phyloP scores from a whole-genome alignment of 2,329 filamentous ascomycete genomes.

The Stemphylium vesicarium region DNA sequence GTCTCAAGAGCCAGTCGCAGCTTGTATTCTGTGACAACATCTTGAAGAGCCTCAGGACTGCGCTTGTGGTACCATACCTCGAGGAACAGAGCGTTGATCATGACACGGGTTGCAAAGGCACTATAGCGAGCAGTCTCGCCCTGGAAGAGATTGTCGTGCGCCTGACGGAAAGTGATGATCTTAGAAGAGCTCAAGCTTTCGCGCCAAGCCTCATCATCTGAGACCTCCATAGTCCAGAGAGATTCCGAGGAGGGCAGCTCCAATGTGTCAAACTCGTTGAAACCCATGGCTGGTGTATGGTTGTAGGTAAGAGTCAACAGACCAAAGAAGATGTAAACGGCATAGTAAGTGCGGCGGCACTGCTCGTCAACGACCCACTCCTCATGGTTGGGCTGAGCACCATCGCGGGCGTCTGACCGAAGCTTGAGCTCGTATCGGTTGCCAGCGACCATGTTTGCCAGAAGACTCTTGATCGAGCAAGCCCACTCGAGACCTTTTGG shows the following conservation, averaged over 20 bases:
- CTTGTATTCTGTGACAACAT: slow-evolving; percentile 98
- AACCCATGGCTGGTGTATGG: slow-evolving; percentile 95
- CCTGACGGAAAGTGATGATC: slow-evolving; percentile 86
- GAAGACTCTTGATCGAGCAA: slow-evolving; percentile 96
- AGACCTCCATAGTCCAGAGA: slow-evolving; percentile 84
- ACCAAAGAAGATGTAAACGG: slow-evolving; percentile 98
- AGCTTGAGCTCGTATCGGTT: slow-evolving; percentile 96
- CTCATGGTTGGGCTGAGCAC: slow-evolving; percentile 74
- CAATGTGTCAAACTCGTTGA: slow-evolving; percentile 95
- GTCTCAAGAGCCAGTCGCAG: slow-evolving; percentile 92
- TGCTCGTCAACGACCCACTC: slow-evolving; percentile 98
- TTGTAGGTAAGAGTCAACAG: slow-evolving; percentile 95
- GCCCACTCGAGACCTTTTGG: slow-evolving; percentile 98
- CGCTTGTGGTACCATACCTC: slow-evolving; percentile 99
- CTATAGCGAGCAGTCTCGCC: slow-evolving; percentile 91
- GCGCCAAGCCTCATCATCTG: slow-evolving; percentile 82
- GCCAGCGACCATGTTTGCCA: slow-evolving; percentile 98
- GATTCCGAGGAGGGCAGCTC: slow-evolving; percentile 92
- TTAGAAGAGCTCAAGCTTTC: slow-evolving; percentile 75
- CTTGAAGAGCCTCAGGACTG: slow-evolving; percentile 94
- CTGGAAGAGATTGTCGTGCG: slow-evolving; percentile 94
- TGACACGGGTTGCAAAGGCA: slow-evolving; percentile 93
- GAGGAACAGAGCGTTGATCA: slow-evolving; percentile 98
- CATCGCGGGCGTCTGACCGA: slow-evolving; percentile 84
- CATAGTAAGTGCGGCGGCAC: slow-evolving; percentile 95